Conservation (phyloP, 768 basidiomycete species). For the Termitomyces sp. region DNA sequence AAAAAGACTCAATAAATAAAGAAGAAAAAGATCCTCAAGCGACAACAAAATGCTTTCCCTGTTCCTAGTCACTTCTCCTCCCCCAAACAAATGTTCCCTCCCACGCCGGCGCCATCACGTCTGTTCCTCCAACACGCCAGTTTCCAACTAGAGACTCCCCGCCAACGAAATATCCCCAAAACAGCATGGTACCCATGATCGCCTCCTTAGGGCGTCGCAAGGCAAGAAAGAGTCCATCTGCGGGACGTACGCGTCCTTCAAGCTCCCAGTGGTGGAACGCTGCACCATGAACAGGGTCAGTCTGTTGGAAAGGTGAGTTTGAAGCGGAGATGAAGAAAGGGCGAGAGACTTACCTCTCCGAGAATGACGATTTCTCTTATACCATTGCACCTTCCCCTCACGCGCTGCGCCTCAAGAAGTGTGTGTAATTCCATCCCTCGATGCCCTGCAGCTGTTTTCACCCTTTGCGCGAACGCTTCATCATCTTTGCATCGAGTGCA, state of each 20-base stretch:
- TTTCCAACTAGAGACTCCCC: slow-evolving; percentile 67
- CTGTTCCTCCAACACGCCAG: slow-evolving; percentile 55
- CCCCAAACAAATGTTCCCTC: slow-evolving; percentile 68
- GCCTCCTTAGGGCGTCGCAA: neutral
- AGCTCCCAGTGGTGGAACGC: slow-evolving; percentile 8
- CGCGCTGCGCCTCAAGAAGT: slow-evolving; percentile 5
- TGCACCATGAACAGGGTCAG: slow-evolving; percentile 1
- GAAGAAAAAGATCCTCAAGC: neutral
- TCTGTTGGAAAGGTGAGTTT: slow-evolving; percentile 2
- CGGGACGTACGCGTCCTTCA: slow-evolving; percentile 9
- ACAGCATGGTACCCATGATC: slow-evolving; percentile 31
- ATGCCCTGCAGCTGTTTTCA: neutral
- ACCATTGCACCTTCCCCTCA: slow-evolving; percentile 40
- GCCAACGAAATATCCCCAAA: slow-evolving; percentile 71
- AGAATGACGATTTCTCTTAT: slow-evolving; percentile 59
- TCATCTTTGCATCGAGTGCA: slow-evolving; percentile 6
- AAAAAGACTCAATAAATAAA: neutral
- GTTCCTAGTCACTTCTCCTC: slow-evolving; percentile 30
- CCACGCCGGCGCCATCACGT: slow-evolving; percentile 46
- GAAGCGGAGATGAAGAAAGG: neutral
- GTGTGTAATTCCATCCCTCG: neutral
- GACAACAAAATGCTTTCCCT: neutral
- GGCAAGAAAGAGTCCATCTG: slow-evolving; percentile 8
- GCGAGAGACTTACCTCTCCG: slow-evolving; percentile 42
- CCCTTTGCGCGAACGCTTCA: neutral